phyloP scores from a whole-genome alignment of 139 green algal species.

The Pycnococcus provasolii region DNA sequence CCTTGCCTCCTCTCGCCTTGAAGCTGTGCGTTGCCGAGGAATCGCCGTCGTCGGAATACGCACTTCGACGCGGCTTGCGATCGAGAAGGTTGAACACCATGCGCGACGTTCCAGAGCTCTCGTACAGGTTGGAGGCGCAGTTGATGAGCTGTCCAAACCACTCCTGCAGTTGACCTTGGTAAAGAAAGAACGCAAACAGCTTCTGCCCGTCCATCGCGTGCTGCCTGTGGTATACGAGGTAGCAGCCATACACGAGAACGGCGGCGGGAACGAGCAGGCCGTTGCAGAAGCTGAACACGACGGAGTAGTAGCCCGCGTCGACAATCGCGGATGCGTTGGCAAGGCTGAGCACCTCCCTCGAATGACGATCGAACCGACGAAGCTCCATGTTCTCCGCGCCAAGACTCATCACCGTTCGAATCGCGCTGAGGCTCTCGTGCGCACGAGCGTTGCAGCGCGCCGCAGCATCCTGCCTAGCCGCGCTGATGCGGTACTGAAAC shows the following conservation, averaged over 20 bases:
- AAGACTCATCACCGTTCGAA: too few relatives aligned
- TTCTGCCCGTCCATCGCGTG: neutral
- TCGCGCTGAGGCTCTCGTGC: constrained; percentile 8
- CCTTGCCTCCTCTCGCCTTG: too few relatives aligned
- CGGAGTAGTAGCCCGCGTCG: too few relatives aligned
- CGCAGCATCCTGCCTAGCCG: constrained; percentile 3
- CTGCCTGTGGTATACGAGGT: neutral
- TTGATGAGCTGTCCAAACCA: neutral
- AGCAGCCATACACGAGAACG: constrained; percentile 2
- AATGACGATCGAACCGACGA: too few relatives aligned
- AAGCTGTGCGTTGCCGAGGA: neutral
- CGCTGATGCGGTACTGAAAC: neutral
- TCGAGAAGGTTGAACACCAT: constrained; percentile 4
- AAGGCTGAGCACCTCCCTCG: too few relatives aligned
- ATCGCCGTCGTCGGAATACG: neutral
- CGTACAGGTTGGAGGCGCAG: neutral
- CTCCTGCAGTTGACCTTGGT: neutral
- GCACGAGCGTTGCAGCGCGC: constrained; percentile 6
- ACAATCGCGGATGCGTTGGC: too few relatives aligned
- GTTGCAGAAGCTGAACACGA: neutral
- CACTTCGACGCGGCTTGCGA: neutral
- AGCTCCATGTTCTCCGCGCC: too few relatives aligned
- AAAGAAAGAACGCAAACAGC: constrained; percentile 9
- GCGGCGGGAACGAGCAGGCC: neutral
- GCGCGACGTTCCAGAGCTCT: neutral